phyloP scores from a whole-genome alignment of 1,284 basidiomycete species.

The Apiotrichum siamense region DNA sequence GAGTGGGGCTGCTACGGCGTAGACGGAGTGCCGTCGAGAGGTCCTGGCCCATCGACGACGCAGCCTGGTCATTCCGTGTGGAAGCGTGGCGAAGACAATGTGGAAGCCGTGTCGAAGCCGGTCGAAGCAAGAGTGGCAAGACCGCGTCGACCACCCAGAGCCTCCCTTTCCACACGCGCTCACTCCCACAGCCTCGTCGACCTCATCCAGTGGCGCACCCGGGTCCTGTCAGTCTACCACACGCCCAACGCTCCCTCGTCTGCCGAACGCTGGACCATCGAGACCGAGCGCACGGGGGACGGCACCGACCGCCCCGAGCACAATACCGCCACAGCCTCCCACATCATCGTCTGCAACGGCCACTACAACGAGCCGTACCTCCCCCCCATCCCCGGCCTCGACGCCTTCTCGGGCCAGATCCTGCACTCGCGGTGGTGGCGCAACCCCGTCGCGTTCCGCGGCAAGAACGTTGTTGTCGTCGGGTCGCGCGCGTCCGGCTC shows the following conservation, averaged over 20 bases:
- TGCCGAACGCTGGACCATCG: slow-evolving; percentile 17
- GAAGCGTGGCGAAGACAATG: too few species aligned
- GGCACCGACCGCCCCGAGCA: slow-evolving; percentile 11
- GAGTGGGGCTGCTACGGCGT: neutral
- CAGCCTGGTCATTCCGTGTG: too few species aligned
- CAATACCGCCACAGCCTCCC: slow-evolving; percentile 27
- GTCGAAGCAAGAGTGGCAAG: too few species aligned
- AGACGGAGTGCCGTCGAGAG: too few species aligned
- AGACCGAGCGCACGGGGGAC: slow-evolving; percentile 4
- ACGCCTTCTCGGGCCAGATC: slow-evolving; percentile 43
- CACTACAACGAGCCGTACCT: slow-evolving; percentile 51
- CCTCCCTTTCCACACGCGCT: too few species aligned
- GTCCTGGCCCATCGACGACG: too few species aligned
- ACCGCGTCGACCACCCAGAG: too few species aligned
- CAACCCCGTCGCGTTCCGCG: slow-evolving; percentile 34
- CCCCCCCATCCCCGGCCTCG: slow-evolving; percentile 46
- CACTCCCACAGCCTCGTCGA: slow-evolving; percentile 4
- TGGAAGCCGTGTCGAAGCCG: too few species aligned
- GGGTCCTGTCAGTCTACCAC: slow-evolving; percentile 15
- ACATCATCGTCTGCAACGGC: slow-evolving; percentile 45
- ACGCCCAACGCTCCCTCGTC: slow-evolving; percentile 4
- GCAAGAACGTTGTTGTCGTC: slow-evolving; percentile 50
- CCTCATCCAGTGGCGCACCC: slow-evolving; percentile 28
- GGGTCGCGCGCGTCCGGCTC: slow-evolving; percentile 52
- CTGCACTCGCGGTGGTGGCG: slow-evolving; percentile 51